Evolutionary conservation across 257 asterid species (phyloP).

Genomic region (Solanum gandarillasii): DNA sequence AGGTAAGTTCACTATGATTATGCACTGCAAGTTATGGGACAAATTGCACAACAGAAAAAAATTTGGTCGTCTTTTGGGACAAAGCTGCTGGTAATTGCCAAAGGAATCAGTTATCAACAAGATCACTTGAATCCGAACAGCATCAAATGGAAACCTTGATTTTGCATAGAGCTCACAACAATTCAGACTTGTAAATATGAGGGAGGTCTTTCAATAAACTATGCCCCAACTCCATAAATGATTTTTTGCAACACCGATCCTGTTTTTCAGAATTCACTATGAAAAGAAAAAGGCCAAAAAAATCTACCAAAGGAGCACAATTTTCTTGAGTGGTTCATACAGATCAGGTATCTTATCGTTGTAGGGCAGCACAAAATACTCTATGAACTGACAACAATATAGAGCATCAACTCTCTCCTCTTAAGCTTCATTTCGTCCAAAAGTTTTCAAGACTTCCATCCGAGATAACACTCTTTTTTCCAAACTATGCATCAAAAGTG

Average conservation of each 20-base stretch:
- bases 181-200: background rate
- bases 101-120: background rate
- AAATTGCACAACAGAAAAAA: too few species aligned
- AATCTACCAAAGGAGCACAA: background rate
- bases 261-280: too few species aligned
- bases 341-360: background rate
- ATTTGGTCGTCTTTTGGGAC: too few species aligned
- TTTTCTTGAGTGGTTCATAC: background rate
- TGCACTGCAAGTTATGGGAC: too few species aligned
- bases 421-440: background rate
- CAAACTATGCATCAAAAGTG: background rate
- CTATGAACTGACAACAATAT: background rate
- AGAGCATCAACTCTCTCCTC: background rate
- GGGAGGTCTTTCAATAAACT: background rate
- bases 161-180: background rate
- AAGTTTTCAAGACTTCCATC: background rate
- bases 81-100: too few species aligned
- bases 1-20: too few species aligned
- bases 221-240: background rate
- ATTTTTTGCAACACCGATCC: background rate
- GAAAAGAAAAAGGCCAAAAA: too few species aligned
- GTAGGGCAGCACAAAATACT: slow-evolving; percentile 1
- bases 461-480: background rate
- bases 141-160: background rate
- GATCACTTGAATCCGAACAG: background rate